These are phyloP conservation scores for Eucalyptus shirleyi DNA, from an alignment of 345 rosid genomes.

Conservation along the genomic window DNA sequence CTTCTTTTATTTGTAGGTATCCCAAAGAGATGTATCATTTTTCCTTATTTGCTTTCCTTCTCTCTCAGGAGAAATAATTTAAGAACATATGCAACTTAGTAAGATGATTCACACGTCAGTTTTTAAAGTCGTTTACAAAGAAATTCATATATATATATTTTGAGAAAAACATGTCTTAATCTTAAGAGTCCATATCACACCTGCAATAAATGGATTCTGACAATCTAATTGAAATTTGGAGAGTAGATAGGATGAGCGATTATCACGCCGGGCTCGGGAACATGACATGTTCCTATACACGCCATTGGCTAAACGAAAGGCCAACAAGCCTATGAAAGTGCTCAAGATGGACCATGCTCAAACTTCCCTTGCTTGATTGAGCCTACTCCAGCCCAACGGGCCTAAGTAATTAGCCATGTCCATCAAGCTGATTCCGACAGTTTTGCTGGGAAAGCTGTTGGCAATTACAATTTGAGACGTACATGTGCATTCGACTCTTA, in stretches of 20 bases:
- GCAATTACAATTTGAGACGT: background rate
- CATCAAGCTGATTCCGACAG: background rate
- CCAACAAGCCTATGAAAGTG: background rate
- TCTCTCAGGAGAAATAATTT: background rate
- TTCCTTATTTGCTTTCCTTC: background rate
- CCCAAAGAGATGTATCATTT: background rate
- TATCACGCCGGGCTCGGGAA: accelerated
- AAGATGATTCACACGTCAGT: background rate
- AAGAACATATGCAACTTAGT: background rate
- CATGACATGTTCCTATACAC: too few relatives aligned
- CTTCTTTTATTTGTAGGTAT: background rate
- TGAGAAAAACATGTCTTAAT: background rate
- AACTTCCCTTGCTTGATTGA: background rate
- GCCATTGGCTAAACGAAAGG: background rate
- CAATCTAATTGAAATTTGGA: background rate
- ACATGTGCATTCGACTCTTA: background rate
- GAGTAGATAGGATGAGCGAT: background rate
- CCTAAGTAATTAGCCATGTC: background rate
- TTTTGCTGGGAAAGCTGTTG: background rate
- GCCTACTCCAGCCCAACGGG: background rate
- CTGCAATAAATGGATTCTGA: background rate
- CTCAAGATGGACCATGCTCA: background rate
- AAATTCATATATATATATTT: too few relatives aligned
- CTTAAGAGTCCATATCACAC: background rate
- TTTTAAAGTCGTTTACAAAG: background rate